Evolutionary conservation across 2,329 filamentous ascomycete genomes (phyloP).

Genomic region (Aspergillus brunneoviolaceus): DNA sequence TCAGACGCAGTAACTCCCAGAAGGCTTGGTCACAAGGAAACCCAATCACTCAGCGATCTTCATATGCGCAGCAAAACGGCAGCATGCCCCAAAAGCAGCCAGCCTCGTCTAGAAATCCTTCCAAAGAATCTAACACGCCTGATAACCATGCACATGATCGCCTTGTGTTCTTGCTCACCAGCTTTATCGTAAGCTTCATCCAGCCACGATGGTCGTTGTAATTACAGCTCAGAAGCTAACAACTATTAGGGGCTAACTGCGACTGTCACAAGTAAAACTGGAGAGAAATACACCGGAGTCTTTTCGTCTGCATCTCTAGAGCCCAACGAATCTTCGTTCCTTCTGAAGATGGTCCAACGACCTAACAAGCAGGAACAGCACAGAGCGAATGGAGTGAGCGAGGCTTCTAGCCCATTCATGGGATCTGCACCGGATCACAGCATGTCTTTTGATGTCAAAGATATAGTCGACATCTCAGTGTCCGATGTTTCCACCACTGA

Average conservation of each 20-base stretch:
- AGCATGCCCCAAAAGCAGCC: conserved; percentile 46
- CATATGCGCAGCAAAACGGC: conserved; percentile 55
- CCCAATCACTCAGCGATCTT: conserved; percentile 58
- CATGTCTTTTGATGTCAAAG: conserved; percentile 63
- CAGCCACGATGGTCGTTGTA: background rate
- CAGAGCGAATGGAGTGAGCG: conserved; percentile 44
- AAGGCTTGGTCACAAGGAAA: conserved; percentile 64
- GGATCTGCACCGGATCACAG: conserved; percentile 47
- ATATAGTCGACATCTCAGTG: conserved; percentile 58
- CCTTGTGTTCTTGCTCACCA: conserved; percentile 58
- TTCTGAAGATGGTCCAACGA: conserved; percentile 66
- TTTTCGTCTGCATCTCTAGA: conserved; percentile 58
- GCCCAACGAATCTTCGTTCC: conserved; percentile 53
- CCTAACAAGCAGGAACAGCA: conserved; percentile 38
- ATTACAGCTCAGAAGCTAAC: conserved; percentile 18
- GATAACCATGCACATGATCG: conserved; percentile 62
- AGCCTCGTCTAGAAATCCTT: conserved; percentile 38
- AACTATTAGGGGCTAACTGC: conserved; percentile 53
- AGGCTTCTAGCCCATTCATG: conserved; percentile 40
- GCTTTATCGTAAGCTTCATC: conserved; percentile 54
- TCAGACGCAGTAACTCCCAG: conserved; percentile 54
- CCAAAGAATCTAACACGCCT: conserved; percentile 52
- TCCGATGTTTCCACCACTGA: conserved; percentile 55
- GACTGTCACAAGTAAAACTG: conserved; percentile 58
- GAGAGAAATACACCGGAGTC: conserved; percentile 61